Conservation (phyloP, 805 yeast species). For the Wickerhamiella nectarea region DNA sequence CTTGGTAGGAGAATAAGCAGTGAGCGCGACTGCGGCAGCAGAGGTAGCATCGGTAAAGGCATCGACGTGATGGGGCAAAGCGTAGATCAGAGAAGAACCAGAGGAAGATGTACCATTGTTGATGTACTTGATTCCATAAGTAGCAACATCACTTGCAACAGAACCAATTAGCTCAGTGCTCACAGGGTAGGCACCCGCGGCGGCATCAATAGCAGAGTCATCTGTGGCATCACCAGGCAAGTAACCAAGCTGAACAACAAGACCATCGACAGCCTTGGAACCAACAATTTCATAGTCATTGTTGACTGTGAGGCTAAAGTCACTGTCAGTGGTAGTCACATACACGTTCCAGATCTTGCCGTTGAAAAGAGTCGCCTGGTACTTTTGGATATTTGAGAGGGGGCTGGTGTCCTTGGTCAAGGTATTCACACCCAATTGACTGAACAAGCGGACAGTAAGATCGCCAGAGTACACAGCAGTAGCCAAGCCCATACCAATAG, state of each 20-base stretch:
- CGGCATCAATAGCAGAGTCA: constrained; percentile 40
- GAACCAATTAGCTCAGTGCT: constrained; percentile 37
- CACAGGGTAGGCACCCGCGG: constrained; percentile 56
- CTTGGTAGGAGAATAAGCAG: constrained; percentile 36
- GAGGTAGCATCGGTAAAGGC: constrained; percentile 29
- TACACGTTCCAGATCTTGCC: constrained; percentile 40
- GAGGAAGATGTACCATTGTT: constrained; percentile 38
- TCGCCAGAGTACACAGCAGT: constrained; percentile 45
- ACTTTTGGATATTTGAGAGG: constrained; percentile 24
- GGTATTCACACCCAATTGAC: constrained; percentile 34
- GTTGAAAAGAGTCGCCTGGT: constrained; percentile 29
- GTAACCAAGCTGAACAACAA: constrained; percentile 38
- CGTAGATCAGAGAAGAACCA: constrained; percentile 36
- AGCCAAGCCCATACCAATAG: constrained; percentile 73
- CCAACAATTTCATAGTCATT: constrained; percentile 29
- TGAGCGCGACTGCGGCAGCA: constrained; percentile 21
- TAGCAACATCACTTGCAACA: constrained; percentile 33
- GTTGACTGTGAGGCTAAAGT: constrained; percentile 26
- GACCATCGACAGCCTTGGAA: constrained; percentile 25
- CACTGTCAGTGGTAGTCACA: constrained; percentile 30
- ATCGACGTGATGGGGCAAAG: constrained; percentile 52
- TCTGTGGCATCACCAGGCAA: constrained; percentile 28
- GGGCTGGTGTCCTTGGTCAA: constrained; percentile 28
- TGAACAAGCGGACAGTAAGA: constrained; percentile 33
- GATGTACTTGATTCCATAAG: constrained; percentile 36